Base-by-base conservation (phyloP, 192 early-diverging fungal genomes). In the Coemansia sp. region DNA sequence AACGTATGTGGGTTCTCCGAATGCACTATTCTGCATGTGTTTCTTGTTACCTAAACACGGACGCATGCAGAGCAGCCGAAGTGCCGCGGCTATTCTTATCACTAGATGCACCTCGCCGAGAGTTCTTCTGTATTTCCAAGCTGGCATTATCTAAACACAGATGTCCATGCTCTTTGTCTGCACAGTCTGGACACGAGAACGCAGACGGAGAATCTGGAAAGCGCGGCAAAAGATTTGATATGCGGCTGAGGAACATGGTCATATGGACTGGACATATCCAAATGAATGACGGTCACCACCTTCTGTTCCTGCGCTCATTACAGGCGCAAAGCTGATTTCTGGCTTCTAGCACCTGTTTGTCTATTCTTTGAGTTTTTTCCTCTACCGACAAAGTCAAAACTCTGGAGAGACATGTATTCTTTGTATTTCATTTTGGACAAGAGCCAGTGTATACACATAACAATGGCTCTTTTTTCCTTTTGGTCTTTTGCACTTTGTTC, bases 41-140 rank as follows among this genome's bases (percentile, higher is more conserved):
- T 57, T 57, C 55, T 57, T 57, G 55, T 57, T 57, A 57, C 55
- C 55, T 30, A 30, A 34, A 57, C 15, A 34, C 31, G 18, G 31
- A 34, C 30, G 55, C 55, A 57, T 57, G 55, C 29, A 57, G 18
- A 33, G 18, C 55, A 51, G 30, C 55, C 55, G 55, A 57, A 34
- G 18, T 33, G 55, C 55, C 10, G 30, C 55, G 31, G 31, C 31
- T 34, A 57, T 57, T 29, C 30, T 57, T 57, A 31, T 30, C 31
- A 7, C 55, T 57, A 6, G 25, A 28, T 26, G 16, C 48, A 51
- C 48, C 21, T 51, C 25, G 48, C 21, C 16, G 48, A 13, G 25
- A 23, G 48, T 15, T 51, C 48, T 7, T 26, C 21, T 51, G n/a
- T n/a, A n/a, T 16, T 51, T 51, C 7, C 21, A 51, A 51, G 48